Base-by-base conservation (phyloP, 169 alveolate genomes). In the Eimeria sp. region DNA sequence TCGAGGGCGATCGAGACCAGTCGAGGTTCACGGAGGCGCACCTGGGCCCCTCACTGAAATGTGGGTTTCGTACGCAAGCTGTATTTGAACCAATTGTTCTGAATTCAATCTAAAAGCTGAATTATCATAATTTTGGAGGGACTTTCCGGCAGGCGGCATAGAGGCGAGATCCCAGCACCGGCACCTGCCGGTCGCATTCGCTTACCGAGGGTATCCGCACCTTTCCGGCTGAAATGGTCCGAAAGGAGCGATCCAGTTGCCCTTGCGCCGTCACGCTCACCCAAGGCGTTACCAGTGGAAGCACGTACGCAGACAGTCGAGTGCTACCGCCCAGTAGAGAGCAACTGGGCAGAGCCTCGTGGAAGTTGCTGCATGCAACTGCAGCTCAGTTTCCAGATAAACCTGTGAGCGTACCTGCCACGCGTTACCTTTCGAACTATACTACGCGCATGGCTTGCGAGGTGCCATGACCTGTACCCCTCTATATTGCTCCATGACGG, bases 311-410 rank as follows among this genome's bases (percentile, higher is more conserved):
- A 25, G 54, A 49, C 25, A 27, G 76, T n/a, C 63, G 49, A 47
- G 84, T 93, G 61, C 51, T 82, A 65, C 98, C 99, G 61, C 99
- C 98, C 7, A 97, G 96, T 57, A 96, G 99, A 61, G 96, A 57
- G 47, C 98, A 98, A 78, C 96, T 98, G 72, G 99, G 99, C 25
- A 78, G 98, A 30, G 98, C 99, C 63, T 97, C 98, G 2, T 98
- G 99, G 99, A 78, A 97, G 84, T 91, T 97, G 72, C 89, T 98
- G 92, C 99, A 98, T 61, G 91, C 99, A n/a, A 93, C 97, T 70
- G 97, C 98, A 1, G 98, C 98, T 3, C 90, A 97, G n/a, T 98
- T 96, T 76, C 98, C 99, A 2, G 95, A 95, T 34, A 34, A 92
- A 5, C 98, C 99, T 61, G 98, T 98, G 78, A 89, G 97, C n/a